Evolutionary conservation across 495 filamentous ascomycete genomes (phyloP).

Genomic region (Penicillium herquei): DNA sequence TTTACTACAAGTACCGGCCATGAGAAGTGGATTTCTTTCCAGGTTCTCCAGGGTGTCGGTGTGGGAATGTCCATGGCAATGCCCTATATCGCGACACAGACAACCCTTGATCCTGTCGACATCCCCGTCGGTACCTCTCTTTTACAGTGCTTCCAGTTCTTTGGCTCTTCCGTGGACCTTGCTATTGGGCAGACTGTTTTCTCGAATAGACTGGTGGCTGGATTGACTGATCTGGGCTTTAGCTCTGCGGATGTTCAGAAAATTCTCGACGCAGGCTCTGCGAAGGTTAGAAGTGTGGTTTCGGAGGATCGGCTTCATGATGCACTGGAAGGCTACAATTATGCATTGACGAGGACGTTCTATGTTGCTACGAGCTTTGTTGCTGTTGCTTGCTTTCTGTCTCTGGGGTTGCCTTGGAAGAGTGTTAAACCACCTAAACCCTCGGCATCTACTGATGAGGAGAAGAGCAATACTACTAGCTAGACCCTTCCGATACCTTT

Average conservation of each 20-base stretch:
- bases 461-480: too few relatives aligned
- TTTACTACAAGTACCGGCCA: constrained; percentile 1
- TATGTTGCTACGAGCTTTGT: constrained; percentile 21
- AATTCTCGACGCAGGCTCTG: constrained; percentile 5
- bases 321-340: constrained; percentile 26
- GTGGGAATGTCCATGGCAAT: constrained; percentile 8
- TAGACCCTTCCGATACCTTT: too few relatives aligned
- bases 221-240: neutral
- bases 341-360: constrained; percentile 24
- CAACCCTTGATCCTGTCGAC: constrained; percentile 7
- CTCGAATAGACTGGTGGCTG: constrained; percentile 5
- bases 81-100: constrained; percentile 8
- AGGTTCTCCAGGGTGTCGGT: constrained; percentile 7
- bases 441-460: too few relatives aligned
- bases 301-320: neutral
- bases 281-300: constrained; percentile 3
- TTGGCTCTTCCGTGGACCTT: constrained; percentile 5
- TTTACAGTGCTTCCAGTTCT: constrained; percentile 9
- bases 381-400: constrained; percentile 14
- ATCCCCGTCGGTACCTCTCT: constrained; percentile 9
- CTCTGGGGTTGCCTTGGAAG: constrained; percentile 20
- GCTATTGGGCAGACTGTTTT: constrained; percentile 10
- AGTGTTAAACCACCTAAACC: constrained; percentile 3
- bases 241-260: neutral
- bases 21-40: constrained; percentile 9